Percentiles rank a stretch among this genome's conserved stretches.
These are phyloP conservation scores for Aspergillus avenaceus DNA, from an alignment of 495 filamentous ascomycete species.

Conservation along the genomic window DNA sequence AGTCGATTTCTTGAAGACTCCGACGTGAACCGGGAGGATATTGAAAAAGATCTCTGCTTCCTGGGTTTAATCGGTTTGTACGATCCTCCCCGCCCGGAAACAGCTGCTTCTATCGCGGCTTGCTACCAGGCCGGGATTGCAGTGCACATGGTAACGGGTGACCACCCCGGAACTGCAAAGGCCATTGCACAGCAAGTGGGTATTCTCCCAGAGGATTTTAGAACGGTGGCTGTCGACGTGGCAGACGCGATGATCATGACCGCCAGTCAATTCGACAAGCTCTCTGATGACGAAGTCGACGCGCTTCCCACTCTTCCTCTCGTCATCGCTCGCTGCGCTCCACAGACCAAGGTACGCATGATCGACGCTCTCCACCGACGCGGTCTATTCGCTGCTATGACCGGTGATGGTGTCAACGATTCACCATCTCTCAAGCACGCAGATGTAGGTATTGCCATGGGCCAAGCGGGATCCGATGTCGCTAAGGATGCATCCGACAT, in stretches of 20 bases:
- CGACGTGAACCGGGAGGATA: slow-evolving; percentile 27
- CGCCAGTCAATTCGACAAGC: slow-evolving; percentile 61
- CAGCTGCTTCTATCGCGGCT: slow-evolving; percentile 48
- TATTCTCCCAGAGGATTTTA: slow-evolving; percentile 56
- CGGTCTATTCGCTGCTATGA: slow-evolving; percentile 68
- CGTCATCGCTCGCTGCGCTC: slow-evolving; percentile 68
- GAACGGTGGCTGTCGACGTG: slow-evolving; percentile 46
- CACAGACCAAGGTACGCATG: slow-evolving; percentile 73
- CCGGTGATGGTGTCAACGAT: slow-evolving; percentile 89
- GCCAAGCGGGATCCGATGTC: slow-evolving; percentile 71
- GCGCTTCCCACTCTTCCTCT: slow-evolving; percentile 59
- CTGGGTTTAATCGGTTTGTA: slow-evolving; percentile 68
- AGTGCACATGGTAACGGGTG: slow-evolving; percentile 72
- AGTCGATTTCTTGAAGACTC: slow-evolving; percentile 13
- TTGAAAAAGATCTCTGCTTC: slow-evolving; percentile 58
- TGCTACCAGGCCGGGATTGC: slow-evolving; percentile 64
- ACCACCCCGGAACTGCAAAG: slow-evolving; percentile 59
- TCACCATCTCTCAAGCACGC: slow-evolving; percentile 75
- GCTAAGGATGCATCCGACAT: slow-evolving; percentile 82
- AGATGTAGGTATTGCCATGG: slow-evolving; percentile 86
- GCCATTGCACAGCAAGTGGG: slow-evolving; percentile 65
- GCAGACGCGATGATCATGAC: slow-evolving; percentile 64
- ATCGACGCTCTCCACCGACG: slow-evolving; percentile 69
- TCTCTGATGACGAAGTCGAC: slow-evolving; percentile 63
- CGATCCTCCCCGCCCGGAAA: slow-evolving; percentile 62